Percentiles rank a stretch among this genome's conserved stretches.
Conservation (phyloP, 2,329 filamentous ascomycete genomes). For the Phialemonium atrogriseum region DNA sequence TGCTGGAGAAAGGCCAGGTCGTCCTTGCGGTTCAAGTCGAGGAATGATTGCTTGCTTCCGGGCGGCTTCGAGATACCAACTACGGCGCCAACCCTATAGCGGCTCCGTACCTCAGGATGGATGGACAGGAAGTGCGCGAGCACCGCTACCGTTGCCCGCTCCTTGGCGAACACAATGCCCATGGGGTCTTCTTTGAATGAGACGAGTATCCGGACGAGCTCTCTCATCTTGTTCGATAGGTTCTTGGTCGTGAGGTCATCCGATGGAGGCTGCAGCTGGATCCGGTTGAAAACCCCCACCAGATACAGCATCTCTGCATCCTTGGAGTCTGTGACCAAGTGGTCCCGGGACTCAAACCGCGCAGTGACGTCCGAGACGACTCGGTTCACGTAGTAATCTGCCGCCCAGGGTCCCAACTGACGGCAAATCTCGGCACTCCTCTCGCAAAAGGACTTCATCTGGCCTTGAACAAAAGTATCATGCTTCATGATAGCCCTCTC, state of each 20-base stretch:
- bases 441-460: constrained; percentile 46
- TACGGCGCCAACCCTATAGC: constrained; percentile 44
- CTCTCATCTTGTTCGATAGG: constrained; percentile 49
- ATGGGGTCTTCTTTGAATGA: constrained; percentile 31
- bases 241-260: constrained; percentile 13
- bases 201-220: constrained; percentile 45
- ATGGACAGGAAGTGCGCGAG: constrained; percentile 47
- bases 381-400: constrained; percentile 54
- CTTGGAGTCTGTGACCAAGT: too few relatives aligned
- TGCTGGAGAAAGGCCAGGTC: constrained; percentile 29
- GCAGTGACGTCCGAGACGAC: constrained; percentile 33
- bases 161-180: constrained; percentile 61
- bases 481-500: constrained; percentile 28
- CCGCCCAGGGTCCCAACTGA: constrained; percentile 61
- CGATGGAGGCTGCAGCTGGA: constrained; percentile 14
- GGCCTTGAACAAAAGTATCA: constrained; percentile 43
- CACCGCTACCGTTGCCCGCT: constrained; percentile 52
- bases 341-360: too few relatives aligned
- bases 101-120: constrained; percentile 37
- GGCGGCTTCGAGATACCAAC: constrained; percentile 41
- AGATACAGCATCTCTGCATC: constrained; percentile 50
- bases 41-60: constrained; percentile 30
- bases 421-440: constrained; percentile 40
- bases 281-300: constrained; percentile 28
- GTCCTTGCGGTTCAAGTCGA: constrained; percentile 19